phyloP scores from a whole-genome alignment of 1,139 yeast genomes.

The Protomyces inundatus region DNA sequence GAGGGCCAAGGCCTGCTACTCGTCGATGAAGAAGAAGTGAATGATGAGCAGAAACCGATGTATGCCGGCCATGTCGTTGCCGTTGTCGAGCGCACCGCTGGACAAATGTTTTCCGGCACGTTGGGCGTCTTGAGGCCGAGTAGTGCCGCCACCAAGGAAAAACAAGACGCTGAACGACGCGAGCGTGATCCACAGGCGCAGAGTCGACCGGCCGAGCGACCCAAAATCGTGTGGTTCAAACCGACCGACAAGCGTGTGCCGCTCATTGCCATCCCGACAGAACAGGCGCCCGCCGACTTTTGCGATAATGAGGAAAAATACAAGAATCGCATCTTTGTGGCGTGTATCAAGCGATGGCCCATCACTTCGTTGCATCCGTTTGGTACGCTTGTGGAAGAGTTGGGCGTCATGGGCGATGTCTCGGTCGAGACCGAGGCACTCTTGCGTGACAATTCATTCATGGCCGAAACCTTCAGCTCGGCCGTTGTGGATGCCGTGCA shows the following conservation, averaged over 20 bases:
- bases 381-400: conserved; percentile 82
- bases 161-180: conserved; percentile 53
- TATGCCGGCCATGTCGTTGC: conserved; percentile 99
- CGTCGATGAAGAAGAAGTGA: conserved; percentile 92
- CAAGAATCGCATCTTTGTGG: conserved; percentile 77
- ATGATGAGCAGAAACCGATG: conserved; percentile 85
- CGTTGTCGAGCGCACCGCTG: conserved; percentile 93
- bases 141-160: conserved; percentile 83
- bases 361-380: conserved; percentile 96
- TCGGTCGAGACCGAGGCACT: conserved; percentile 82
- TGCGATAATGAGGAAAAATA: conserved; percentile 86
- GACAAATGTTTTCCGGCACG: conserved; percentile 86
- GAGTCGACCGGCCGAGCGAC: conserved; percentile 47
- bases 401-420: conserved; percentile 75
- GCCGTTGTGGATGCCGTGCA: conserved; percentile 44
- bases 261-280: conserved; percentile 94
- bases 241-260: conserved; percentile 98
- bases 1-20: conserved; percentile 90
- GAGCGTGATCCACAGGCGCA: conserved; percentile 40
- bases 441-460: conserved; percentile 84
- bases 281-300: conserved; percentile 93
- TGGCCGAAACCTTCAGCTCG: conserved; percentile 71
- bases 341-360: conserved; percentile 98
- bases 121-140: conserved; percentile 91
- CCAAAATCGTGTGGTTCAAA: conserved; percentile 97